Conservation (phyloP, 1,139 yeast species). For the Kurtzmaniella quercitrusa region DNA sequence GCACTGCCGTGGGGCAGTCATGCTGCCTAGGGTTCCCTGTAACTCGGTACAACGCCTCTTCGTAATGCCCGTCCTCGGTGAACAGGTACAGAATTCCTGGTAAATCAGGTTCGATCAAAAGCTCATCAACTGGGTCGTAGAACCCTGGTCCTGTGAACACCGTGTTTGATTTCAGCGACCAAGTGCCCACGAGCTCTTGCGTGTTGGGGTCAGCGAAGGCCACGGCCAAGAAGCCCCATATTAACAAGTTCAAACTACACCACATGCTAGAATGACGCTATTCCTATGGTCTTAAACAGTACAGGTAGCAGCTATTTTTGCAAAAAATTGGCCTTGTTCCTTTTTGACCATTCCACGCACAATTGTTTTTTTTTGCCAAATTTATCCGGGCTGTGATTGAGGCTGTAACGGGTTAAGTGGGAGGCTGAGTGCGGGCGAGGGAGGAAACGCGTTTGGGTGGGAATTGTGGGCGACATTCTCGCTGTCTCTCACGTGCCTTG, state of each 20-base stretch:
- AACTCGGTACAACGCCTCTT: conserved; percentile 83
- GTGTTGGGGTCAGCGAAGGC: conserved; percentile 22
- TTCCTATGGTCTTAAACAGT: neutral
- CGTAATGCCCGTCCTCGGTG: conserved; percentile 86
- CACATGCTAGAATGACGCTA: neutral
- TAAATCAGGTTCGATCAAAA: conserved; percentile 87
- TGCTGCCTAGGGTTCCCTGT: conserved; percentile 70
- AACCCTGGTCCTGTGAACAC: conserved; percentile 98
- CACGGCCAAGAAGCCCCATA: conserved; percentile 5
- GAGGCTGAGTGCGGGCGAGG: neutral
- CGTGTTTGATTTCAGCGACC: conserved; percentile 90
- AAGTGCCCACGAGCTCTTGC: conserved; percentile 71
- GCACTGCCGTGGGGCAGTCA: conserved; percentile 74
- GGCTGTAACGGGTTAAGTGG: neutral
- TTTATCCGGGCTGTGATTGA: neutral
- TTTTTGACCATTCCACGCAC: neutral
- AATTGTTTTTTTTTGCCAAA: neutral
- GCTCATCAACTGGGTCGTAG: conserved; percentile 92
- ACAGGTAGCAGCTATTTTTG: neutral
- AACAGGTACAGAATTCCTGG: conserved; percentile 94
- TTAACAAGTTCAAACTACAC: neutral
- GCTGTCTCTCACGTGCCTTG: too few species aligned
- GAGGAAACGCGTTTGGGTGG: neutral
- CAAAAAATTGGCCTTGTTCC: neutral
- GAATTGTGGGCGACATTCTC: too few species aligned